phyloP scores from a whole-genome alignment of 2,329 filamentous ascomycete genomes.

The Arthrinium puccinioides region DNA sequence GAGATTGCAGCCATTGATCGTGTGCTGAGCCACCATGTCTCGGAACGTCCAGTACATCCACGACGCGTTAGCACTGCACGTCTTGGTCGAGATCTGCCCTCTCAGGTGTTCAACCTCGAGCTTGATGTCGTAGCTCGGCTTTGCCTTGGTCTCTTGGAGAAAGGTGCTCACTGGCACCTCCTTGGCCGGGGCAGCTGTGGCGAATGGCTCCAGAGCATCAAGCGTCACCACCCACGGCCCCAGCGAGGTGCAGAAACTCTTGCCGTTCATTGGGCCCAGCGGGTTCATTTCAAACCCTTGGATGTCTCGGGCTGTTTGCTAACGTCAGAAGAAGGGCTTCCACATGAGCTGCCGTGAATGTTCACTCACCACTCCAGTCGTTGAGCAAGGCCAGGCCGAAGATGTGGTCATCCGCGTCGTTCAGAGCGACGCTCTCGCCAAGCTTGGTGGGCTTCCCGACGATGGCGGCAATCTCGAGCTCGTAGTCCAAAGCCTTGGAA shows the following conservation, averaged over 20 bases:
- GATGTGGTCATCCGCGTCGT: slow-evolving; percentile 49
- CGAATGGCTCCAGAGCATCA: slow-evolving; percentile 54
- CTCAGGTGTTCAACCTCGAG: slow-evolving; percentile 9
- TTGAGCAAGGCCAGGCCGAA: slow-evolving; percentile 58
- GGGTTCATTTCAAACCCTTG: slow-evolving; percentile 55
- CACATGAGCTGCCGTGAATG: neutral
- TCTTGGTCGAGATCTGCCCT: slow-evolving; percentile 13
- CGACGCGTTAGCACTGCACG: slow-evolving; percentile 21
- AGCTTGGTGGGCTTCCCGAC: slow-evolving; percentile 31
- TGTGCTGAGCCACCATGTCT: slow-evolving; percentile 28
- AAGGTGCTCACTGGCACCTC: slow-evolving; percentile 19
- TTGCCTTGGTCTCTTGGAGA: slow-evolving; percentile 24
- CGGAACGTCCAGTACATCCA: slow-evolving; percentile 31
- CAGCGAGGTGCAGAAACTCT: slow-evolving; percentile 52
- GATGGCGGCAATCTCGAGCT: slow-evolving; percentile 36
- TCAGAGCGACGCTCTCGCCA: slow-evolving; percentile 28
- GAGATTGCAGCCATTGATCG: slow-evolving; percentile 27
- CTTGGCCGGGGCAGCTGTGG: slow-evolving; percentile 27
- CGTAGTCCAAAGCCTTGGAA: slow-evolving; percentile 30
- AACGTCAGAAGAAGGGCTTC: neutral
- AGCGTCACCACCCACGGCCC: slow-evolving; percentile 56
- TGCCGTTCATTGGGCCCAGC: slow-evolving; percentile 53
- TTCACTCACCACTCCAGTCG: slow-evolving; percentile 48
- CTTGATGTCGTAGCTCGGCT: slow-evolving; percentile 26
- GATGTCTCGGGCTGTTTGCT: slow-evolving; percentile 45